Conservation (phyloP, 768 basidiomycete species). For the Boletus sp. region DNA sequence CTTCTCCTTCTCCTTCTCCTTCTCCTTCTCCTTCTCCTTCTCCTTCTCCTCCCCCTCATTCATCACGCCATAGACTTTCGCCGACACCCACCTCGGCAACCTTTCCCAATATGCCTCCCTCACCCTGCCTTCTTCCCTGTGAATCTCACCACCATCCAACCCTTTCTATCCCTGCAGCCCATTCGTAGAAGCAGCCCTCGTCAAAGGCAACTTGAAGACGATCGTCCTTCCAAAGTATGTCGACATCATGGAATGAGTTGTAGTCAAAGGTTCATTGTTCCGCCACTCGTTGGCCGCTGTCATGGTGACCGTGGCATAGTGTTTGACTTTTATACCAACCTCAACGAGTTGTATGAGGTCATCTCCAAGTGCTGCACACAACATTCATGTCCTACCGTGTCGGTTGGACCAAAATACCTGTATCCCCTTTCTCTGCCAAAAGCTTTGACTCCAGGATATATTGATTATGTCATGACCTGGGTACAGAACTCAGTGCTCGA, state of each 20-base stretch:
- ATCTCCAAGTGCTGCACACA: constrained; percentile 92
- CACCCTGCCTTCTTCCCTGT: constrained; percentile 42
- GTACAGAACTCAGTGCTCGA: constrained; percentile 92
- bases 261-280: constrained; percentile 77
- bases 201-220: constrained; percentile 98
- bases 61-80: no score
- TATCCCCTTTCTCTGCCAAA: neutral
- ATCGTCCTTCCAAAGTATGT: constrained; percentile 96
- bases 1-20: no score
- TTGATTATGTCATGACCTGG: constrained; percentile 98
- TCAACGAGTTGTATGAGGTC: constrained; percentile 96
- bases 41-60: no score
- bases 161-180: constrained; percentile 90
- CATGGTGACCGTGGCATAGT: constrained; percentile 45
- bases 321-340: constrained; percentile 95
- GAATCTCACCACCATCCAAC: constrained; percentile 36
- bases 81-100: constrained; percentile 73
- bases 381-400: constrained; percentile 88
- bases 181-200: constrained; percentile 92
- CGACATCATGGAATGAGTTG: constrained; percentile 97
- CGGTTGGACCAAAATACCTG: constrained; percentile 79
- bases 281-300: no score
- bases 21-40: no score
- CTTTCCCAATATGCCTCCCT: constrained; percentile 45
- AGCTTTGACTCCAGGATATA: constrained; percentile 92